phyloP scores from a whole-genome alignment of 441 rosid genomes.

The Gossypium laxum region DNA sequence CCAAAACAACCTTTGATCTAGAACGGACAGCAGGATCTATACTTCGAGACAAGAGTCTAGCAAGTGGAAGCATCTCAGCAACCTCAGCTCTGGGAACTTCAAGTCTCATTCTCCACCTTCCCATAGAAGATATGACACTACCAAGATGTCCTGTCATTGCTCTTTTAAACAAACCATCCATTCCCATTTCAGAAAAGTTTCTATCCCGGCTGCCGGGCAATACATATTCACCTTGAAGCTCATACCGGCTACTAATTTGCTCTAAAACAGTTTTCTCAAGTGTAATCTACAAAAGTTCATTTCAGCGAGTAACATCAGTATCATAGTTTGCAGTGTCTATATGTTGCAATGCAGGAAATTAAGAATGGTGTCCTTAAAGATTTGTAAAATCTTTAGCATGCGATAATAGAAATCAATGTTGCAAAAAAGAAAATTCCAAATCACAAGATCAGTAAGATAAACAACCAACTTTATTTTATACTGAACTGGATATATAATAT shows the following conservation, averaged over 20 bases:
- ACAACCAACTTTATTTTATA: not conserved
- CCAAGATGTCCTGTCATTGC: conserved; percentile 94
- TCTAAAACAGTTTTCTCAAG: conserved; percentile 88
- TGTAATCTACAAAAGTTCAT: conserved; percentile 48
- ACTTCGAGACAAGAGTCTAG: conserved; percentile 91
- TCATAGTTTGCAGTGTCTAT: not conserved
- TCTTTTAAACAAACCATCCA: conserved; percentile 68
- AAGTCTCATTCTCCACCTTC: conserved; percentile 99
- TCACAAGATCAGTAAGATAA: not conserved
- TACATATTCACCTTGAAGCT: conserved; percentile 99
- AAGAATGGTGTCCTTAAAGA: not conserved
- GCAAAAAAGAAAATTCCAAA: not conserved
- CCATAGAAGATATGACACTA: conserved; percentile 95
- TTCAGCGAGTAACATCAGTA: conserved; percentile 18
- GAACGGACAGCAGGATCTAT: conserved; percentile 94
- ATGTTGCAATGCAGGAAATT: not conserved
- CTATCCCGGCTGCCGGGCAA: conserved; percentile 90
- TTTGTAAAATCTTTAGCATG: not conserved
- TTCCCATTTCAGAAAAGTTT: conserved; percentile 57
- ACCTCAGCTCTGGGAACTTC: conserved; percentile 98
- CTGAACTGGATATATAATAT: not conserved
- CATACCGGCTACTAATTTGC: conserved; percentile 81
- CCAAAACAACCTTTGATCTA: conserved; percentile 73
- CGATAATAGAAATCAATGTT: not conserved
- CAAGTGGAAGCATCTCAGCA: conserved; percentile 99